Evolutionary conservation across 2,329 filamentous ascomycete genomes (phyloP).

Genomic region (Phialophora expanda): DNA sequence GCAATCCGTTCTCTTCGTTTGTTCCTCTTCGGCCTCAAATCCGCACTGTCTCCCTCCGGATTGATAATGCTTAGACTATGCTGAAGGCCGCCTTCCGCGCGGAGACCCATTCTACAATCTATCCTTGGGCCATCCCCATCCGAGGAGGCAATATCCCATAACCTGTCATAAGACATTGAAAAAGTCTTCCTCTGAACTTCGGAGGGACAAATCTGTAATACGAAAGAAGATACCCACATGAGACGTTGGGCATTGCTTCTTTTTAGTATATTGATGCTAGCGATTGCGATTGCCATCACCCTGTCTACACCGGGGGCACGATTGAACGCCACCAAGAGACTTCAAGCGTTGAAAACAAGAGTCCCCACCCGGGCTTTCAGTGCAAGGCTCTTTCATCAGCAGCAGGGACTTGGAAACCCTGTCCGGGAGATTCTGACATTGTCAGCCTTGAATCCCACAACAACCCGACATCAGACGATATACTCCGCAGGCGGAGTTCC

Average conservation of each 20-base stretch:
- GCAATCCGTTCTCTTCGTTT: background rate
- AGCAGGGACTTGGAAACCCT: background rate
- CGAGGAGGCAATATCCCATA: background rate
- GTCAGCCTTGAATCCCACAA: background rate
- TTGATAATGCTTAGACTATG: background rate
- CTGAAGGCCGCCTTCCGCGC: background rate
- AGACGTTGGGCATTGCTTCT: slow-evolving; percentile 7
- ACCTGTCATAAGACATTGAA: background rate
- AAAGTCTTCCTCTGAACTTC: background rate
- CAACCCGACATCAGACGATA: background rate
- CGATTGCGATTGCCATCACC: slow-evolving; percentile 8
- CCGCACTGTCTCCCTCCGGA: background rate
- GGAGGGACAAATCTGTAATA: background rate
- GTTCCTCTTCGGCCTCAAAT: background rate
- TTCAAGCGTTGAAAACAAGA: background rate
- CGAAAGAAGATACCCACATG: background rate
- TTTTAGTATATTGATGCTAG: slow-evolving; percentile 17
- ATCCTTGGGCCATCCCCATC: background rate
- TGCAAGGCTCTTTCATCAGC: background rate
- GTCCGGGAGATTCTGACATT: background rate
- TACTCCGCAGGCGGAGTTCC: background rate
- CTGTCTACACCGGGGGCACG: background rate
- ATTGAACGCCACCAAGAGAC: slow-evolving; percentile 3
- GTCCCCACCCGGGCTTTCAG: background rate
- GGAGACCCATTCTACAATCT: background rate